Conservation (phyloP, 73 alveolate genomes). For the Symbiodinium pilosum region DNA sequence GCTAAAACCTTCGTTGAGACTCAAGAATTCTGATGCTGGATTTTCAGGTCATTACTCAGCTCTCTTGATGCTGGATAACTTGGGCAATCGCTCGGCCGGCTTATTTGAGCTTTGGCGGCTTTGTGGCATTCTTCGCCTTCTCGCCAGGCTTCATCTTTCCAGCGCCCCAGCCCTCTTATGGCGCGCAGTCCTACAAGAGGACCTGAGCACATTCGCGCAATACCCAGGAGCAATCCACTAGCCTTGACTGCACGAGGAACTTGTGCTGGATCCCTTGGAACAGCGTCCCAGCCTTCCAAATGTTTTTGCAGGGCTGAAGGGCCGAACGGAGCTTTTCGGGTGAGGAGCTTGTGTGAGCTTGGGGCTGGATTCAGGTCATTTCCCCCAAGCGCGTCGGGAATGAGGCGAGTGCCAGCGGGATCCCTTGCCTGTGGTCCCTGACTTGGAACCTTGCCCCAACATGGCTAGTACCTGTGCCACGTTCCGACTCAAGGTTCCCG, state of each 20-base stretch:
- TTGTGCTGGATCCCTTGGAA: conserved; percentile 92
- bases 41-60: too few relatives aligned
- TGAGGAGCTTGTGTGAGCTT: too few relatives aligned
- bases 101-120: neutral
- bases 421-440: neutral
- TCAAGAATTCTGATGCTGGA: too few relatives aligned
- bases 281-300: conserved; percentile 33
- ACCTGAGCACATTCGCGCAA: too few relatives aligned
- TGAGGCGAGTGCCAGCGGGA: neutral
- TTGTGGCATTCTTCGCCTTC: neutral
- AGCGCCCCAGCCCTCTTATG: conserved; percentile 94
- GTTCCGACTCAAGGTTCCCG: neutral
- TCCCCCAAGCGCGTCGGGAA: conserved; percentile 51
- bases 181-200: conserved; percentile 78
- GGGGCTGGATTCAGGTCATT: too few relatives aligned
- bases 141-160: conserved; percentile 54
- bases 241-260: neutral
- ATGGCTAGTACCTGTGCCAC: too few relatives aligned
- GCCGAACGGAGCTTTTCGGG: too few relatives aligned
- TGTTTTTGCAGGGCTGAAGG: neutral
- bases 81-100: neutral
- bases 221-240: too few relatives aligned
- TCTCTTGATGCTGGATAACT: neutral
- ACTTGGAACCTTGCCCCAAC: too few relatives aligned
- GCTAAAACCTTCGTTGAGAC: neutral